Evolutionary conservation across 2,329 filamentous ascomycete genomes (phyloP).

Genomic region (Colletotrichum spaethianum): DNA sequence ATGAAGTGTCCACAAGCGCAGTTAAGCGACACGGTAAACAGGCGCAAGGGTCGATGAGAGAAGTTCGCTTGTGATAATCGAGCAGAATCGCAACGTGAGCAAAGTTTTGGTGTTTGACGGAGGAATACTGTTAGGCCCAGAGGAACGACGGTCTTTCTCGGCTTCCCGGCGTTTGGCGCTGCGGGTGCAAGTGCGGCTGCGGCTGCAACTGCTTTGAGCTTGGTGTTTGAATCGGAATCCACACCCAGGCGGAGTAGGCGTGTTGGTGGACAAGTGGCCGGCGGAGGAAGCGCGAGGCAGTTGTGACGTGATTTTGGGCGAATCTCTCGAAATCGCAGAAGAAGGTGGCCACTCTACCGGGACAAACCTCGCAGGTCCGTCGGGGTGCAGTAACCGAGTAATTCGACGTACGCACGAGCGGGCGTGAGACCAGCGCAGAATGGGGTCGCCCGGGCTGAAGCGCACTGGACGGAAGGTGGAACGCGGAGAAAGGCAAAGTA

Average conservation of each 20-base stretch:
- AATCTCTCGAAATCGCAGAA: slow-evolving; percentile 36
- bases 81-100: background rate
- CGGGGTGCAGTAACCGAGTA: slow-evolving; percentile 34
- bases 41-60: background rate
- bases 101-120: background rate
- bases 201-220: background rate
- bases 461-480: slow-evolving; percentile 16
- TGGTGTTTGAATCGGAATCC: slow-evolving; percentile 19
- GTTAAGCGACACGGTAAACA: background rate
- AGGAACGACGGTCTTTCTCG: slow-evolving; percentile 5
- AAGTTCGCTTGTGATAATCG: background rate
- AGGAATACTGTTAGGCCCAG: background rate
- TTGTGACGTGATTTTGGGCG: slow-evolving; percentile 38
- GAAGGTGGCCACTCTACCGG: slow-evolving; percentile 13
- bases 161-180: slow-evolving; percentile 18
- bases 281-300: background rate
- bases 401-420: slow-evolving; percentile 14
- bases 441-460: slow-evolving; percentile 11
- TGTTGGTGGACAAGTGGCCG: slow-evolving; percentile 17
- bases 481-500: slow-evolving; percentile 7
- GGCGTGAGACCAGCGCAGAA: background rate
- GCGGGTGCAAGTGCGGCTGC: background rate
- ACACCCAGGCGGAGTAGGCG: background rate
- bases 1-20: slow-evolving; percentile 14
- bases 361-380: slow-evolving; percentile 35